Percentiles rank a stretch among this genome's conserved stretches.
Evolutionary conservation across 495 filamentous ascomycete species (phyloP).

Genomic region (Penicillium robsamsonii): DNA sequence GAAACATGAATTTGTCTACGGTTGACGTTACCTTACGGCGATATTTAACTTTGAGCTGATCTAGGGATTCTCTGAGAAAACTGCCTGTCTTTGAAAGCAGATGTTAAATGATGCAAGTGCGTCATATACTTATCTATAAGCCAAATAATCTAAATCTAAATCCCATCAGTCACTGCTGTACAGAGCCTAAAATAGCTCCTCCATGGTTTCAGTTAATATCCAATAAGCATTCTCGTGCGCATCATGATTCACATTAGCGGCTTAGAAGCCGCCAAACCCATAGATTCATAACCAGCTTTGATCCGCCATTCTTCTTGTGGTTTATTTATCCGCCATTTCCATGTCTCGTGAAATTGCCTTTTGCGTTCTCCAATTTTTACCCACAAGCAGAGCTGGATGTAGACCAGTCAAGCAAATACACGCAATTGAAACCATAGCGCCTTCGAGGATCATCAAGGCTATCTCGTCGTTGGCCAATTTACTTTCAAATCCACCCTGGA

Average conservation of each 20-base stretch:
- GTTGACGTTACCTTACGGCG: background rate
- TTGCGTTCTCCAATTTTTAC: background rate
- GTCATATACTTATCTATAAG: background rate
- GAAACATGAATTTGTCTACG: background rate
- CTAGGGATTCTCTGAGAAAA: background rate
- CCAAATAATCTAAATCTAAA: background rate
- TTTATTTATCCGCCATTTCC: background rate
- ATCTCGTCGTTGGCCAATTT: conserved; percentile 57
- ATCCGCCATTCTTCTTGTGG: background rate
- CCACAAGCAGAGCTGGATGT: conserved; percentile 14
- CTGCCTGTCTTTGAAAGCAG: background rate
- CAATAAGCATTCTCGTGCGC: background rate
- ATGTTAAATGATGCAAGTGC: too few species aligned
- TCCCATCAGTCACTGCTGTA: too few species aligned
- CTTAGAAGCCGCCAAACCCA: background rate
- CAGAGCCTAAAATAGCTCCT: background rate
- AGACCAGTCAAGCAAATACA: conserved; percentile 50
- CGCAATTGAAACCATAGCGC: conserved; percentile 64
- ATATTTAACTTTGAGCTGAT: background rate
- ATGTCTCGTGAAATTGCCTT: background rate
- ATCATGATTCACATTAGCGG: background rate
- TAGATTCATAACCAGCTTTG: background rate
- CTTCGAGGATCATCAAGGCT: conserved; percentile 68
- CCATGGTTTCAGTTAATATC: background rate
- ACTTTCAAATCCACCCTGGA: conserved; percentile 60